Evolutionary conservation across 306 rosid genomes (phyloP).

Genomic region (Gastrolobium bilobum): DNA sequence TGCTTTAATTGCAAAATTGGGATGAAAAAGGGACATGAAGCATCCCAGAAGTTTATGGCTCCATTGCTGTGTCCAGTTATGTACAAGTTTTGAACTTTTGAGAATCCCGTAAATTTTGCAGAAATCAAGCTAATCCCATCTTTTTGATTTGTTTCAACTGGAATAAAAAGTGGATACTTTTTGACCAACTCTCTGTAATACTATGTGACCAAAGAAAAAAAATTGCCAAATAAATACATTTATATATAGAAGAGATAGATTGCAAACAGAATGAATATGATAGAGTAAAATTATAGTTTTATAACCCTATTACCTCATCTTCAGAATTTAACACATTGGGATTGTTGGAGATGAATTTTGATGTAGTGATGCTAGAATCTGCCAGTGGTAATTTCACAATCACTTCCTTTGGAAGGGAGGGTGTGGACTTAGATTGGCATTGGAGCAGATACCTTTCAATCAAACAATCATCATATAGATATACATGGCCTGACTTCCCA

Average conservation of each 20-base stretch:
- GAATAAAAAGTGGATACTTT: slow-evolving; percentile 66
- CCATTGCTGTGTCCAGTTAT: slow-evolving; percentile 94
- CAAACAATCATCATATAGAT: slow-evolving; percentile 72
- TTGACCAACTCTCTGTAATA: slow-evolving; percentile 68
- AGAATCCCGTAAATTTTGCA: slow-evolving; percentile 78
- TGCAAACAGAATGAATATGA: slow-evolving; percentile 8
- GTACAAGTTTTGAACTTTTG: slow-evolving; percentile 76
- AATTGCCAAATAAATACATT: slow-evolving; percentile 35
- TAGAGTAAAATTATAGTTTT: background rate
- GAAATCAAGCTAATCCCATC: slow-evolving; percentile 61
- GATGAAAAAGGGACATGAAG: slow-evolving; percentile 71
- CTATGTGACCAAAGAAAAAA: slow-evolving; percentile 55
- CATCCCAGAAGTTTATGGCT: slow-evolving; percentile 86
- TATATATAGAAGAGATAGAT: background rate
- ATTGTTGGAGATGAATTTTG: slow-evolving; percentile 71
- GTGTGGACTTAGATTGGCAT: slow-evolving; percentile 73
- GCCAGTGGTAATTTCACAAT: slow-evolving; percentile 75
- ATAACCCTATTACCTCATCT: slow-evolving; percentile 69
- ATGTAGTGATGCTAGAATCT: slow-evolving; percentile 74
- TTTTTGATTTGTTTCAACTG: slow-evolving; percentile 62
- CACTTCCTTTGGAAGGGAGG: slow-evolving; percentile 77
- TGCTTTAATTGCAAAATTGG: slow-evolving; percentile 80
- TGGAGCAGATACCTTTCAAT: slow-evolving; percentile 87
- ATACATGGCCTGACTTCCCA: slow-evolving; percentile 80
- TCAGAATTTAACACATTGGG: slow-evolving; percentile 51